Percentiles rank a stretch among this genome's conserved stretches.
Evolutionary conservation across 2,329 filamentous ascomycete genomes (phyloP).

Genomic region (Saccharata proteae): DNA sequence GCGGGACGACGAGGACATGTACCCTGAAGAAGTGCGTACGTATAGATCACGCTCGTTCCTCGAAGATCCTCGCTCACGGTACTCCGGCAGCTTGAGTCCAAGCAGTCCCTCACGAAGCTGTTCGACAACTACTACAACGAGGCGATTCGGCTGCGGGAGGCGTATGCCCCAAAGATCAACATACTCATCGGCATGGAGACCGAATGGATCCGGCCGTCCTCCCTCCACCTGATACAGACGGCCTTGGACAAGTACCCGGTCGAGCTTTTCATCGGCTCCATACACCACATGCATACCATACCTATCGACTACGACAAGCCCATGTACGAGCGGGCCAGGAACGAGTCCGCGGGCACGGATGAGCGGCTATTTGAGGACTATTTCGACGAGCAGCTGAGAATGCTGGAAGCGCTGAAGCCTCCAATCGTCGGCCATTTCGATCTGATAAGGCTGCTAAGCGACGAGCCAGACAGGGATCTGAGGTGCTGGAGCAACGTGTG

Average conservation of each 20-base stretch:
- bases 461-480: constrained; percentile 52
- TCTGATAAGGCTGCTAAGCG: constrained; percentile 69
- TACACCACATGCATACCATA: constrained; percentile 77
- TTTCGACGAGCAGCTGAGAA: constrained; percentile 75
- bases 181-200: constrained; percentile 84
- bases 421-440: constrained; percentile 89
- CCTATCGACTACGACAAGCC: constrained; percentile 77
- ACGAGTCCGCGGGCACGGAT: constrained; percentile 47
- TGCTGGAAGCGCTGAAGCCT: constrained; percentile 62
- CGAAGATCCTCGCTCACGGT: neutral
- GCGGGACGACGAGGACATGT: constrained; percentile 65
- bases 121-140: constrained; percentile 66
- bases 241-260: constrained; percentile 51
- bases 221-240: constrained; percentile 46
- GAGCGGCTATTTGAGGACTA: constrained; percentile 62
- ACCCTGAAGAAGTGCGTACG: constrained; percentile 70
- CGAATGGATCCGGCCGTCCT: constrained; percentile 73
- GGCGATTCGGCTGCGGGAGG: constrained; percentile 57
- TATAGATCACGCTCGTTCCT: neutral
- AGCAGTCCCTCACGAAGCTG: constrained; percentile 23
- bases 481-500: constrained; percentile 53
- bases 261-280: constrained; percentile 85
- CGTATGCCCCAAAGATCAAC: constrained; percentile 59
- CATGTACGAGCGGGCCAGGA: constrained; percentile 54
- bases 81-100: neutral